A percentile compares a stretch with the other conserved stretches of the same genome.
phyloP scores from a whole-genome alignment of 805 yeast genomes.

The Saccharomycopsis olivae region DNA sequence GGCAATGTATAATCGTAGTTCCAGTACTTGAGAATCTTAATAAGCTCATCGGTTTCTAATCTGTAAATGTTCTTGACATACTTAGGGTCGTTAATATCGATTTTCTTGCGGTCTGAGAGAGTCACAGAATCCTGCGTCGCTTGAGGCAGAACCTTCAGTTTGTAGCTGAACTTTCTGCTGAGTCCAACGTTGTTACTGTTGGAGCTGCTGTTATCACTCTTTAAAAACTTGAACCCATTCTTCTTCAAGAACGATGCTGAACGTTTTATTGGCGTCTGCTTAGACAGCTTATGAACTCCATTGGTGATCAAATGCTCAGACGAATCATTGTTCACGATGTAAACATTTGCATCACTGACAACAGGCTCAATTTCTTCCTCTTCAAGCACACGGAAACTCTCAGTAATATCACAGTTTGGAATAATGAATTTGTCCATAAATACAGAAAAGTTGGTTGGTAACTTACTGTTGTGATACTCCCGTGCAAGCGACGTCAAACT shows the following conservation, averaged over 20 bases:
- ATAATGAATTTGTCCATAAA: constrained; percentile 13
- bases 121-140: constrained; percentile 6
- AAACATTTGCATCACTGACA: not conserved
- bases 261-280: constrained; percentile 5
- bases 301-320: constrained; percentile 12
- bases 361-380: not conserved
- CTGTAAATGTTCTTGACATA: constrained; percentile 11
- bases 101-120: not conserved
- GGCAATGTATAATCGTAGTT: constrained; percentile 18
- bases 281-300: constrained; percentile 1
- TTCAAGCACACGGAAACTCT: constrained; percentile 12
- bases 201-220: not conserved
- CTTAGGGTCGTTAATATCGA: constrained; percentile 5
- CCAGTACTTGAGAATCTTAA: constrained; percentile 18
- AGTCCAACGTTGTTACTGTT: not conserved
- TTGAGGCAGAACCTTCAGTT: too few relatives aligned
- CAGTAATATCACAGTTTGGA: constrained; percentile 17
- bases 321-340: constrained; percentile 5
- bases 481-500: not conserved
- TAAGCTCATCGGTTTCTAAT: constrained; percentile 16
- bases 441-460: constrained; percentile 9
- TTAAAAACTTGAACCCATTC: constrained; percentile 9
- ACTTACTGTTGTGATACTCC: constrained; percentile 8
- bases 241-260: constrained; percentile 13
- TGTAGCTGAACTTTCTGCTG: constrained; percentile 5